These are phyloP conservation scores for Termitomyces sp. DNA, from an alignment of 1,284 basidiomycete genomes.

Conservation along the genomic window DNA sequence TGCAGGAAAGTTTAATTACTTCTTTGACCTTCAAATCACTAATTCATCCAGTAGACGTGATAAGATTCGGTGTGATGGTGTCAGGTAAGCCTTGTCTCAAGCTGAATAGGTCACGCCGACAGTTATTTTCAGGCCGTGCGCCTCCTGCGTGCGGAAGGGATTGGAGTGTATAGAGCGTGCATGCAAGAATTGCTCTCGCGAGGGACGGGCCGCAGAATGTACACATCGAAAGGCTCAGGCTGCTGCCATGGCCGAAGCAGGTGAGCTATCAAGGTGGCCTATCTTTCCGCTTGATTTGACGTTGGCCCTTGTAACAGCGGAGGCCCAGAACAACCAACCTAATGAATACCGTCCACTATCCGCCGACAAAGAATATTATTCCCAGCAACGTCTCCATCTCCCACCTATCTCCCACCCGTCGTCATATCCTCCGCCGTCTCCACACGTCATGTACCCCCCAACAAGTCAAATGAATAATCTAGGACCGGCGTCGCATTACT, in stretches of 20 bases:
- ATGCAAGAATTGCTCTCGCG: constrained; percentile 36
- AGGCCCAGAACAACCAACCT: constrained; percentile 3
- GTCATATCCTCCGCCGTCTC: constrained; percentile 3
- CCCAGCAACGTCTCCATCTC: constrained; percentile 15
- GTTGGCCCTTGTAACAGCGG: constrained; percentile 1
- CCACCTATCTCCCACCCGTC: constrained; percentile 15
- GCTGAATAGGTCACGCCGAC: constrained; percentile 7
- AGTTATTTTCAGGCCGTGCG: constrained; percentile 36
- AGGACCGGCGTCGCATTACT: constrained; percentile 16
- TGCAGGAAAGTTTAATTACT: constrained; percentile 40
- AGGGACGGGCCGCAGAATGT: constrained; percentile 38
- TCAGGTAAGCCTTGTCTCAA: constrained; percentile 30
- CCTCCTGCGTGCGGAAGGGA: constrained; percentile 40
- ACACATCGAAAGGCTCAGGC: constrained; percentile 31
- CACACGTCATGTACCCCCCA: constrained; percentile 16
- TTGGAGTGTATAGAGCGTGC: constrained; percentile 44
- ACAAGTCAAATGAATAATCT: constrained; percentile 10
- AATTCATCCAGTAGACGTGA: constrained; percentile 36
- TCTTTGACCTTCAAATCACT: constrained; percentile 13
- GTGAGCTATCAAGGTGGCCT: constrained; percentile 4
- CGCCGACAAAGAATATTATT: constrained; percentile 10
- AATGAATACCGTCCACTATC: constrained; percentile 8
- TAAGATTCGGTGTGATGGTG: constrained; percentile 54
- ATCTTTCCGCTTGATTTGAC: background rate
- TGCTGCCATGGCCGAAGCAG: constrained; percentile 26